A percentile compares a stretch with the other conserved stretches of the same genome.
phyloP scores from a whole-genome alignment of 1,284 basidiomycete genomes.

The Ustilago curta region DNA sequence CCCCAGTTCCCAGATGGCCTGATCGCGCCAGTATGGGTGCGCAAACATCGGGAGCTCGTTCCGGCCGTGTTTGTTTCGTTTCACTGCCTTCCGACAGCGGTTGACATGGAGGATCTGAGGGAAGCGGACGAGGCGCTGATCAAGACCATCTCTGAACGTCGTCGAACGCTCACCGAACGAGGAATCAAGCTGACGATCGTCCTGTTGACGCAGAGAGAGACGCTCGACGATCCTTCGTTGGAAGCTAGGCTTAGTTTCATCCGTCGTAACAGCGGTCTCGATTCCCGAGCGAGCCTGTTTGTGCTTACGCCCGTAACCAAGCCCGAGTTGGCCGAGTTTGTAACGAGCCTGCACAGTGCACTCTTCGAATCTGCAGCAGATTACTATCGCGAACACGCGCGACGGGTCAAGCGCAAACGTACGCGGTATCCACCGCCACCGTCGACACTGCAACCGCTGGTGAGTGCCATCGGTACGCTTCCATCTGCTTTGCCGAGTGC shows the following conservation, averaged over 20 bases:
- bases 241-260: conserved; percentile 87
- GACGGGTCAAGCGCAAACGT: conserved; percentile 88
- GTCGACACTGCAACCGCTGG: conserved; percentile 58
- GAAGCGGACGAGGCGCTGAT: conserved; percentile 76
- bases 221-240: conserved; percentile 75
- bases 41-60: conserved; percentile 90
- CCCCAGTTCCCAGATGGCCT: conserved; percentile 93
- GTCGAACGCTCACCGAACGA: conserved; percentile 82
- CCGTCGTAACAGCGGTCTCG: conserved; percentile 85
- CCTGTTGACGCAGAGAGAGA: conserved; percentile 84
- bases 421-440: conserved; percentile 74
- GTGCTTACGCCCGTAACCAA: conserved; percentile 87
- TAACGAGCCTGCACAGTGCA: conserved; percentile 81
- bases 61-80: conserved; percentile 94
- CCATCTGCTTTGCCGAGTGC: neutral
- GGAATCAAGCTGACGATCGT: conserved; percentile 94
- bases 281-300: conserved; percentile 90
- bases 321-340: conserved; percentile 75
- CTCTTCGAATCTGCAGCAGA: conserved; percentile 88
- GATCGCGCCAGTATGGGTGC: conserved; percentile 95
- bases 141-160: conserved; percentile 80
- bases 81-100: conserved; percentile 73
- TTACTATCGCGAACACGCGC: conserved; percentile 90
- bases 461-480: conserved; percentile 33
- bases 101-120: conserved; percentile 26